Evolutionary conservation across 2,329 filamentous ascomycete species (phyloP).

Genomic region (Coniochaeta sp.): DNA sequence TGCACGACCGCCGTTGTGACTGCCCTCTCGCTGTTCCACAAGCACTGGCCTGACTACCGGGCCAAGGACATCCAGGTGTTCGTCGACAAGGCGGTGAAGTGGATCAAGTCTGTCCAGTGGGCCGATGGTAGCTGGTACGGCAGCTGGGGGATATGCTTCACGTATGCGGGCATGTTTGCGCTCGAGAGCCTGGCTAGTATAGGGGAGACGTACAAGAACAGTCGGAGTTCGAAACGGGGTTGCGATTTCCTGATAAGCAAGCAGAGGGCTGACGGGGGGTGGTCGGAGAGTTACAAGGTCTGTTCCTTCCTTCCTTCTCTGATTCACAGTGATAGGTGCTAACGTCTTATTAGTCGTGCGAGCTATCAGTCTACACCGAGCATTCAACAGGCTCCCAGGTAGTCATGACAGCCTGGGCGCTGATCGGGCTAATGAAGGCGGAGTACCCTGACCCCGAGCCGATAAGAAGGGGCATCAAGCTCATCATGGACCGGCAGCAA

Average conservation of each 20-base stretch:
- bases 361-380: conserved; percentile 68
- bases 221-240: conserved; percentile 60
- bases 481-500: conserved; percentile 82
- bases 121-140: conserved; percentile 94
- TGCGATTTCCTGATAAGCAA: conserved; percentile 82
- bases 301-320: conserved; percentile 3
- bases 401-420: conserved; percentile 89
- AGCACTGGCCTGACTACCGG: conserved; percentile 77
- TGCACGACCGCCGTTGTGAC: conserved; percentile 95
- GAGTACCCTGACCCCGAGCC: conserved; percentile 69
- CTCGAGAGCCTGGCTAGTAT: conserved; percentile 76
- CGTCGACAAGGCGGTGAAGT: conserved; percentile 66
- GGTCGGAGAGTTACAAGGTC: conserved; percentile 88
- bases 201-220: conserved; percentile 75
- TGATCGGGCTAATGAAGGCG: conserved; percentile 75
- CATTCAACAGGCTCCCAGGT: conserved; percentile 75
- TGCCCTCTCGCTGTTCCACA: conserved; percentile 72
- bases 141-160: conserved; percentile 96
- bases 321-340: conserved; percentile 4
- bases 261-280: conserved; percentile 84
- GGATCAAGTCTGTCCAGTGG: conserved; percentile 74
- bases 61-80: conserved; percentile 66
- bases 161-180: conserved; percentile 94
- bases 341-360: conserved; percentile 52
- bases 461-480: conserved; percentile 64